Conservation (phyloP, 768 basidiomycete genomes). For the Podaxis mareebaensis region DNA sequence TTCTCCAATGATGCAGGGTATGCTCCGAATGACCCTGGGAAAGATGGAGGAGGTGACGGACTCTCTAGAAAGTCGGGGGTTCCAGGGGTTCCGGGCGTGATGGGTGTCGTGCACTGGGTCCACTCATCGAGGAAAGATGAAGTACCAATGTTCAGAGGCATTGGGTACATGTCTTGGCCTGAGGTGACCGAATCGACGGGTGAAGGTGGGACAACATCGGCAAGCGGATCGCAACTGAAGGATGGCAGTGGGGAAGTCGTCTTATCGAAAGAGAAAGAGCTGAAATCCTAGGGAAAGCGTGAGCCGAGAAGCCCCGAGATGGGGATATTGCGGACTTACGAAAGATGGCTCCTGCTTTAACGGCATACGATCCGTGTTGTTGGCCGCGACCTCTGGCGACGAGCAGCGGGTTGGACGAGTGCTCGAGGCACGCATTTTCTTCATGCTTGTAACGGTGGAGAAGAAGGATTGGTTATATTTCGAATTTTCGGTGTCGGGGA, state of each 20-base stretch:
- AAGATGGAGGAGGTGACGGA: slow-evolving; percentile 26
- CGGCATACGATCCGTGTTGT: slow-evolving; percentile 28
- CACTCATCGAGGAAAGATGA: slow-evolving; percentile 35
- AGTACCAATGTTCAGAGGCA: slow-evolving; percentile 41
- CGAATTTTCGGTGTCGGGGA: slow-evolving; percentile 39
- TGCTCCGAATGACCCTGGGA: slow-evolving; percentile 30
- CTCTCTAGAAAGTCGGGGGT: slow-evolving; percentile 38
- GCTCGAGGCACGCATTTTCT: slow-evolving; percentile 37
- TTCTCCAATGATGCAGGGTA: slow-evolving; percentile 27
- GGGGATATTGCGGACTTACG: slow-evolving; percentile 38
- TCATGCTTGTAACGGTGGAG: slow-evolving; percentile 21
- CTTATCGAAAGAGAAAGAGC: slow-evolving; percentile 47
- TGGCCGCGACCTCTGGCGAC: slow-evolving; percentile 23
- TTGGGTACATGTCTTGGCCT: slow-evolving; percentile 13
- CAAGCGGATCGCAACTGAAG: slow-evolving; percentile 32
- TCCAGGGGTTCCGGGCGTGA: slow-evolving; percentile 43
- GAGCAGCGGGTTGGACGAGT: slow-evolving; percentile 35
- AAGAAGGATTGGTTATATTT: slow-evolving; percentile 34
- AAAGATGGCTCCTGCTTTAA: slow-evolving; percentile 47
- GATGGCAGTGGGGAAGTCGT: slow-evolving; percentile 30
- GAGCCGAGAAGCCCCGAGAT: slow-evolving; percentile 2
- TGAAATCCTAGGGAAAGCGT: slow-evolving; percentile 37
- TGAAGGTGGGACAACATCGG: slow-evolving; percentile 25
- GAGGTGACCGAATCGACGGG: slow-evolving; percentile 22
- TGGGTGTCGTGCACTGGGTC: slow-evolving; percentile 45